Conservation (phyloP, 345 rosid genomes). For the Salix viminalis region DNA sequence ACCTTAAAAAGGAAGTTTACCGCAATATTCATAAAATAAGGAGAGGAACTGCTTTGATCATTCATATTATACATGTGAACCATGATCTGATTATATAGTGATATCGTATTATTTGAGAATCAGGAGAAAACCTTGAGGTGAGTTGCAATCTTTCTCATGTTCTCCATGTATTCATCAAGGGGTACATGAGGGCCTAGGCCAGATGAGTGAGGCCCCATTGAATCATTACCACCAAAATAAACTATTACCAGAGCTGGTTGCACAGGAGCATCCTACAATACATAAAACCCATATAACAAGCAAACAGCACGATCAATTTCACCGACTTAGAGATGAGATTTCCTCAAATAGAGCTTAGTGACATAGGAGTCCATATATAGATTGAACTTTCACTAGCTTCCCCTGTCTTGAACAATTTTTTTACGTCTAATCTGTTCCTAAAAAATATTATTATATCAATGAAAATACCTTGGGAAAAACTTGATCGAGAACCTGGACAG, state of each 20-base stretch:
- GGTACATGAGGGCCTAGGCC: slow-evolving; percentile 96
- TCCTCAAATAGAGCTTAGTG: neutral
- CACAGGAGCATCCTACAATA: slow-evolving; percentile 50
- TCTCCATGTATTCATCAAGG: slow-evolving; percentile 63
- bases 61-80: neutral
- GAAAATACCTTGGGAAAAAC: slow-evolving; percentile 75
- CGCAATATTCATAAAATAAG: neutral
- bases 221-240: slow-evolving; percentile 96
- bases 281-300: neutral
- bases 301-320: neutral
- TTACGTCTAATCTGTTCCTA: neutral
- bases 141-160: slow-evolving; percentile 71
- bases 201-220: slow-evolving; percentile 92
- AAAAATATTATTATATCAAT: neutral
- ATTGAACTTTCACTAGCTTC: neutral
- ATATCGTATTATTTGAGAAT: neutral
- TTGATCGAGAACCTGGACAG: slow-evolving; percentile 69
- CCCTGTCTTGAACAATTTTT: neutral
- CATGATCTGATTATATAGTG: neutral
- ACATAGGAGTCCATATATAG: too few relatives aligned
- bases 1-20: neutral
- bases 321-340: neutral
- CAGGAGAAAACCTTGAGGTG: slow-evolving; percentile 64
- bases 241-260: slow-evolving; percentile 86
- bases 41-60: neutral